Base-by-base conservation (phyloP, 1,284 basidiomycete species). In the Abortiporus biennis region DNA sequence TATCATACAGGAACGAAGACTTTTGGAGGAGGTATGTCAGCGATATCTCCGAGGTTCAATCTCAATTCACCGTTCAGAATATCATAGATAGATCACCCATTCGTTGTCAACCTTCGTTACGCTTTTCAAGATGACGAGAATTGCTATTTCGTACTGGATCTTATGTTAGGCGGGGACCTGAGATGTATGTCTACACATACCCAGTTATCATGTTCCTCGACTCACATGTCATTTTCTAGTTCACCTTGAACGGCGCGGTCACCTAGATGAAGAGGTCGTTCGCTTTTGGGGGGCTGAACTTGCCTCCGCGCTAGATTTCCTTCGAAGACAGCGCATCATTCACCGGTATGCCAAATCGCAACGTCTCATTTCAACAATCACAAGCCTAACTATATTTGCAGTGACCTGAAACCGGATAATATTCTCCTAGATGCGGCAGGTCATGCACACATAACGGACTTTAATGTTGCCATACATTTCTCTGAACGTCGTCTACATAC, bases 111-210 rank as follows among this genome's bases (percentile, higher is more conserved):
- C 63, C 60, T 98, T 55, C 85, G 93, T 33, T 97, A 96, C 61
- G 94, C 94, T 2, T 98, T 98, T 62, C 94, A 98, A 63, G 94
- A 98, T 58, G 94, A 98, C 57, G 88, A 93, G 57, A 97, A 96
- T 61, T 92, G 94, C 58, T 98, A 97, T 74, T 97, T 97, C 67
- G 93, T 97, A 6, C 69, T 97, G 44, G 94, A 98, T 62, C 74
- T 97, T 37, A 97, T 98, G 94, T 70, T 97, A 1, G 94, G 94
- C 19, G 94, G 94, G 6, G 93, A 97, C 65, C 64, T 98, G 53
- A 74, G 94, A 51, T 97, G 90, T 92, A 59, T 55, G 88, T 71
- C 13, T 25, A 17, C 42, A 9, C 40, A 21, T 20, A 20, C 35
- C 24, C 17, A 37, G 12, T 4, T 9, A 25, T 31, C 15, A 41